phyloP scores from a whole-genome alignment of 352 stramenopile species.

The Phytophthora parvispora region DNA sequence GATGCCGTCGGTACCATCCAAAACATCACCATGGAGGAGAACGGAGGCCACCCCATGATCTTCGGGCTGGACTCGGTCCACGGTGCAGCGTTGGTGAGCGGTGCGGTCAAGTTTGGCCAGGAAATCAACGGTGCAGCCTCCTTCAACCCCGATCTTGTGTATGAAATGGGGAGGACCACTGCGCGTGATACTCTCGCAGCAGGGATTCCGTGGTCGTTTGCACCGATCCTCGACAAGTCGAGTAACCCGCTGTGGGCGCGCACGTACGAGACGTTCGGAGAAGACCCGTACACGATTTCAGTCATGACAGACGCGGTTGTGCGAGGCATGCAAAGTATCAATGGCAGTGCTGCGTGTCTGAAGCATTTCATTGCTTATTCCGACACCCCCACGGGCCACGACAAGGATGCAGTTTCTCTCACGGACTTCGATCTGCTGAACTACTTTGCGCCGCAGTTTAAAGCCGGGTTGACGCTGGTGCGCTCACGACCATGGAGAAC shows the following conservation, averaged over 20 bases:
- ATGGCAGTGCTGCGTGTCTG: slow-evolving; percentile 63
- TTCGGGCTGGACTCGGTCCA: slow-evolving; percentile 91
- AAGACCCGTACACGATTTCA: slow-evolving; percentile 80
- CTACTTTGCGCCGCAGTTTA: background rate
- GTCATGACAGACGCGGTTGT: slow-evolving; percentile 70
- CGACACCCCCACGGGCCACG: background rate
- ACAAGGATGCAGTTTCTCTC: background rate
- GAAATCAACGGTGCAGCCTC: slow-evolving; percentile 86
- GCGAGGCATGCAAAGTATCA: slow-evolving; percentile 70
- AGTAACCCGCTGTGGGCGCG: slow-evolving; percentile 85
- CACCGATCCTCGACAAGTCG: slow-evolving; percentile 75
- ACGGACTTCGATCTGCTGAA: background rate
- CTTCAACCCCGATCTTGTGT: slow-evolving; percentile 80
- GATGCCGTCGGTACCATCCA: slow-evolving; percentile 69
- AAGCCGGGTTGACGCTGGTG: background rate
- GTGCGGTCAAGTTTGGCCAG: slow-evolving; percentile 80
- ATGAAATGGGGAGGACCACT: slow-evolving; percentile 62
- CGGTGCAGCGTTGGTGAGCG: slow-evolving; percentile 79
- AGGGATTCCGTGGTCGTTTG: slow-evolving; percentile 89
- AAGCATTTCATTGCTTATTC: background rate
- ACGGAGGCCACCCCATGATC: slow-evolving; percentile 62
- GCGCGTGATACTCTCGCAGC: slow-evolving; percentile 79
- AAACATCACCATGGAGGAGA: slow-evolving; percentile 62
- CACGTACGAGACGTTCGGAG: slow-evolving; percentile 93
- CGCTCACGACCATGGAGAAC: background rate